Conservation (phyloP, 106 monocot species). For the Dendrobium huoshanense region DNA sequence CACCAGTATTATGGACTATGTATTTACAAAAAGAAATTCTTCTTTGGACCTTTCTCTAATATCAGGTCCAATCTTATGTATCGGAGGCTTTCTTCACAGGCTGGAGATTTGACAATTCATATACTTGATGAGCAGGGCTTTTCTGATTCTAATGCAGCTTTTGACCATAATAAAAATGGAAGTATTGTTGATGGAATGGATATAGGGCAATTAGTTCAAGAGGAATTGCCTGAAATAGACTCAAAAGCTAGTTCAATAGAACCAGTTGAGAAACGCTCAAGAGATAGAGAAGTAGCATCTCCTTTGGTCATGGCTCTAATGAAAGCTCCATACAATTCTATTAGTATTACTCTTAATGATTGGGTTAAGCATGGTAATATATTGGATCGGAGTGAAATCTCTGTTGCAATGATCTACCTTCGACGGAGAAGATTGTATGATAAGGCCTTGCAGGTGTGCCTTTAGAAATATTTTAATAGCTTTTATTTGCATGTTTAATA, state of each 20-base stretch:
- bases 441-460: slow-evolving; percentile 53
- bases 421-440: slow-evolving; percentile 26
- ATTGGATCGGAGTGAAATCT: slow-evolving; percentile 31
- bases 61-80: not conserved
- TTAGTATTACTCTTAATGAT: slow-evolving; percentile 38
- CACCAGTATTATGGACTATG: not conserved
- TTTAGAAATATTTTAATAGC: not conserved
- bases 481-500: no score
- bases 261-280: slow-evolving; percentile 4
- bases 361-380: slow-evolving; percentile 47
- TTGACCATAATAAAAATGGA: slow-evolving; percentile 4
- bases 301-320: slow-evolving; percentile 44
- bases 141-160: slow-evolving; percentile 18
- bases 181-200: slow-evolving; percentile 8
- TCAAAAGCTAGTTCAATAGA: slow-evolving; percentile 13
- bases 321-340: slow-evolving; percentile 20
- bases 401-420: slow-evolving; percentile 23
- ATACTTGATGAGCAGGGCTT: slow-evolving; percentile 14
- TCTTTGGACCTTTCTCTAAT: slow-evolving; percentile 1
- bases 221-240: slow-evolving; percentile 9
- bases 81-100: slow-evolving; percentile 31
- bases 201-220: slow-evolving; percentile 1
- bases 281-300: slow-evolving; percentile 5
- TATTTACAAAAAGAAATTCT: not conserved
- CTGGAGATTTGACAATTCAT: slow-evolving; percentile 16